Evolutionary conservation across 371 early-diverging fungal genomes (phyloP), one percentile per base, ranked within the genome.

Genomic region (Rhizopus sp.): DNA sequence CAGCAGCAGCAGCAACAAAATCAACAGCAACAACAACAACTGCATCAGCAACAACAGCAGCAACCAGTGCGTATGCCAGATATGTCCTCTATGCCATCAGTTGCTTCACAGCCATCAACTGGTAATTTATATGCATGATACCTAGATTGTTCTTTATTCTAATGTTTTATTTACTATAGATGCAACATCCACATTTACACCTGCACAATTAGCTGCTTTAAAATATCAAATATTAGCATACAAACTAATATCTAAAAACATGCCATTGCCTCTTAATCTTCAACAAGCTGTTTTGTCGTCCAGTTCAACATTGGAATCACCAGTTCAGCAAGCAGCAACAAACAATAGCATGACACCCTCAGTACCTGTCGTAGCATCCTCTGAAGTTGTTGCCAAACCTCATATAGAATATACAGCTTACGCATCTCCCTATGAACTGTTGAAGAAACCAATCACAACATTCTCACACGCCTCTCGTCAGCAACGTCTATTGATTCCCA

Each of bases 141-240:
- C 31, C 5, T 29, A 32, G n/a, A 33, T 5, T 7, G 16, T 34
- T 12, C 16, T 31, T 32, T 35, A 13, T 12, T 32, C 35, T 50
- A 31, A 50, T n/a, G 8, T 13, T 10, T 50, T n/a, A n/a, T n/a
- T 50, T 7, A 15, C 38, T 23, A 23, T 54, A 60, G 66, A 65
- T 7, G 39, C 44, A 38, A 42, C 51, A 5, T 60, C 60, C 30
- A 45, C 62, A 8, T 86, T 90, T 57, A 72, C 87, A 13, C 69
- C 72, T 50, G 78, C 79, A n/a, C 92, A 94, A 59, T 53, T 89
- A 15, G 73, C 77, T 16, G 78, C 83, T 12, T 78, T 94, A 40
- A 86, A 87, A 53, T 78, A 77, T 59, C 96, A 96, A 58, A 92
- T 94, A 42, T 70, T 84, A 30, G 91, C 93, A 39, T 95, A 84